Percentiles rank a stretch among this genome's conserved stretches.
These are phyloP conservation scores for Plectranthus barbatus DNA, from an alignment of 257 asterid genomes.

Conservation along the genomic window DNA sequence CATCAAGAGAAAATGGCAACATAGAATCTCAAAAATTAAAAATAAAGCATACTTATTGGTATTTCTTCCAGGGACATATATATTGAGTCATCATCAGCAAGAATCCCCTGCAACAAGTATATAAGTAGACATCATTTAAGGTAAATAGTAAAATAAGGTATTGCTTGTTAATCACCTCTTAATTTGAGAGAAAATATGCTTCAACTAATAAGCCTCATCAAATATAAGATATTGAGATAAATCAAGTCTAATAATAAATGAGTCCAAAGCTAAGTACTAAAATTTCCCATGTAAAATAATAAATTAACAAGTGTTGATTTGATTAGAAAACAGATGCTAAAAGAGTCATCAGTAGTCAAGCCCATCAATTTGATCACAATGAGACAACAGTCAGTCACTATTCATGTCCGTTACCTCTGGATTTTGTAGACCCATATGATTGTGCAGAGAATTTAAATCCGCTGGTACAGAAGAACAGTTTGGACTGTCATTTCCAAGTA, in stretches of 20 bases:
- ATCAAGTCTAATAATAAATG: conserved; percentile 1
- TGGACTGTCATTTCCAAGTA: conserved; percentile 63
- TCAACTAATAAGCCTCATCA: neutral
- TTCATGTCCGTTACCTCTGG: conserved; percentile 51
- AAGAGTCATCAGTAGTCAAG: neutral
- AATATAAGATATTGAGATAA: conserved; percentile 7
- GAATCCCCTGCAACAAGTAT: conserved; percentile 67
- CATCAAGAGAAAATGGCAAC: conserved; percentile 8
- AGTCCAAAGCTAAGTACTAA: neutral
- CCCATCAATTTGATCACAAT: neutral
- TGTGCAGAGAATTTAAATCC: conserved; percentile 58
- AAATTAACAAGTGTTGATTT: neutral
- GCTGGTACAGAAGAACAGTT: conserved; percentile 62
- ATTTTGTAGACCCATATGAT: conserved; percentile 63
- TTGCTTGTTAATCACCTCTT: neutral
- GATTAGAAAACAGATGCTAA: neutral
- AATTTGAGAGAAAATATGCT: neutral
- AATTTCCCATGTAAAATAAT: neutral
- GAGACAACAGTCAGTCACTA: conserved; percentile 4
- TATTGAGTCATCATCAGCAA: conserved; percentile 89
- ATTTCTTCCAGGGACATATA: conserved; percentile 91
- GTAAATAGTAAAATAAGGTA: neutral
- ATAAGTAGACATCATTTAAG: neutral
- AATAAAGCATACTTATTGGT: conserved; percentile 63
- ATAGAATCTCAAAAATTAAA: conserved; percentile 8